Base-by-base conservation (phyloP, 1,284 basidiomycete genomes). In the Chiua sp. region DNA sequence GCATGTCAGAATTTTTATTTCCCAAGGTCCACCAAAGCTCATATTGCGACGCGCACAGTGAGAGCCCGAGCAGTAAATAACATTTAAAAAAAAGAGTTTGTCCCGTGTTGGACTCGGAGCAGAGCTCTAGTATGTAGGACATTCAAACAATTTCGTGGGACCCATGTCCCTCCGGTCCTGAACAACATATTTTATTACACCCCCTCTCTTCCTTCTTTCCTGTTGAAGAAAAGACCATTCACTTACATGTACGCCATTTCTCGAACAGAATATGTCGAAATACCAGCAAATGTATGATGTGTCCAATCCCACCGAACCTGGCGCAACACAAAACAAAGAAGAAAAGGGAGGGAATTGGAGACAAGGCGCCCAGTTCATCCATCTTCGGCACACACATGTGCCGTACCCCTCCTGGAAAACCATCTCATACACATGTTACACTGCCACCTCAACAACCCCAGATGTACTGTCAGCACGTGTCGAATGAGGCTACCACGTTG, bases 391-490 rank as follows among this genome's bases (percentile, higher is more conserved):
- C 67, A 71, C 10, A 35, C 48, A 30, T 68, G 67, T 5, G 35
- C 20, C 1, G 67, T 60, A 2, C 57, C 69, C 46, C n/a, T 69
- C 18, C 68, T 59, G 51, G 67, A 62, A 44, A 71, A 67, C 2
- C 50, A 26, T 59, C 32, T 65, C 2, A 56, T 58, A 16, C 67
- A 68, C 7, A 7, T 15, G 4, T 51, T 56, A 26, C 67, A 71
- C 3, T 7, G 53, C 68, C 67, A 71, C 47, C 15, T 56, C 48
- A 70, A 28, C 11, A 71, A 3, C 3, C 53, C 44, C 20, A 68
- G 11, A 46, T 68, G 67, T 0, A 68, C 64, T 0, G 66, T 39
- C 33, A 69, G 51, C 8, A 68, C n/a, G 46, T 68, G 66, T 1
- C 67, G 48, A 15, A 60, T 39, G 2, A 68, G 16, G 48, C 68